Base-by-base conservation (phyloP, 2,329 filamentous ascomycete species). In the Ophiostoma tasmaniense region DNA sequence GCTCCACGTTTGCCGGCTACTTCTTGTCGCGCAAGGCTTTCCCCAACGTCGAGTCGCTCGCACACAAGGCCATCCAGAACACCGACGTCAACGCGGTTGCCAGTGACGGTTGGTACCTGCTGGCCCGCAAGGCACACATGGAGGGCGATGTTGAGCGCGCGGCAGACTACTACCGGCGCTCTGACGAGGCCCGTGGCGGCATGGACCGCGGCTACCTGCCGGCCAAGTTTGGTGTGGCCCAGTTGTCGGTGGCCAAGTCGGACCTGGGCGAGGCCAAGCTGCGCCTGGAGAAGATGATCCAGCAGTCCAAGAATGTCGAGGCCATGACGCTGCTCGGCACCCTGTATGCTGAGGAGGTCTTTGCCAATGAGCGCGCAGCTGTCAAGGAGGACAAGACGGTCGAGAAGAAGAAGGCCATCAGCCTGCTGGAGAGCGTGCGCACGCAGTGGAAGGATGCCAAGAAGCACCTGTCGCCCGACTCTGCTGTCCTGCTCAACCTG, bases 41-140 rank as follows among this genome's bases (percentile, higher is more conserved):
- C 78, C 80, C 87, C 30, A 93, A 92, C 71, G 93, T 95, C 11
- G 93, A 98, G 73, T 88, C 89, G 25, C 84, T 99, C 22, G 92
- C 94, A 8, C 90, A 93, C 77, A 95, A 95, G 77, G 93, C 95
- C 7, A 97, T 99, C 72, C 92, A 97, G 75, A 90, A 92, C 75
- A 98, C 95, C 2, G 95, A 99, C 76, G 92, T 98, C 74, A 97
- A 97, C 77, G 92, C 93, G 3, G 92, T 98, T 77, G 94, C 94
- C 30, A 97, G 94, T 79, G 96, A 99, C 76, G 96, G 95, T 45
- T 98, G 94, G 93, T 99, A 97, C 79, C 81, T 98, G 10, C 86
- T 98, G 55, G 95, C 93, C 35, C 86, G 93, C 71, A 97, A 96
- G 77, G 92, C 94, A 72, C 95, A 99, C 76, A 92, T 92, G 73